These are phyloP conservation scores for Fusarium bactridioides DNA, from an alignment of 2,329 filamentous ascomycete species.

Conservation along the genomic window DNA sequence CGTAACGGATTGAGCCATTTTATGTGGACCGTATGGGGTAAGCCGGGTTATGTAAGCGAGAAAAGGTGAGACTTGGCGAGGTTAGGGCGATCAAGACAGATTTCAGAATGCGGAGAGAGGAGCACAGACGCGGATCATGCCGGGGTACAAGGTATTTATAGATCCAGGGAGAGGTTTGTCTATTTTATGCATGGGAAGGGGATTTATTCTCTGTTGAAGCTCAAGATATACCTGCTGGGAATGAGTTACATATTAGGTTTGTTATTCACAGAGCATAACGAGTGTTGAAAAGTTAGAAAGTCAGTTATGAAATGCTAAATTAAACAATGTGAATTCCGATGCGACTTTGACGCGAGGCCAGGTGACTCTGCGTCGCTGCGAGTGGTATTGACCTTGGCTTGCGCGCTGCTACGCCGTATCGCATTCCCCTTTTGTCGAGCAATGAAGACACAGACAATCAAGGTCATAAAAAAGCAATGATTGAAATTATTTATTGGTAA, in stretches of 20 bases:
- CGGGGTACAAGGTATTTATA: not conserved
- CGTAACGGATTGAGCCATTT: constrained; percentile 14
- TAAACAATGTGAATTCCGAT: not conserved
- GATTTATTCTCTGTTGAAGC: no score
- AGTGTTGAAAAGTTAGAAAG: no score
- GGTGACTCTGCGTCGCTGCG: not conserved
- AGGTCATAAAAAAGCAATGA: rapidly evolving
- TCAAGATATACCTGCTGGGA: not conserved
- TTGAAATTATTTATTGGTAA: rapidly evolving
- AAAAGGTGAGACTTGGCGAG: not conserved
- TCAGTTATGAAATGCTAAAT: not conserved
- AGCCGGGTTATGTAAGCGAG: constrained; percentile 19
- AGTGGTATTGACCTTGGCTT: not conserved
- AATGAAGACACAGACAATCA: rapidly evolving
- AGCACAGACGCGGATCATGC: not conserved
- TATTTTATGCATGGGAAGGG: no score
- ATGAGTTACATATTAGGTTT: not conserved
- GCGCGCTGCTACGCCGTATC: not conserved
- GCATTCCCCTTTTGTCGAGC: rapidly evolving
- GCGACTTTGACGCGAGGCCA: not conserved
- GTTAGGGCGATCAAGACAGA: not conserved
- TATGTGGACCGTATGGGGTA: constrained; percentile 22
- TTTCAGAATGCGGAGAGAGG: not conserved
- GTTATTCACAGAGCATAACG: not conserved
- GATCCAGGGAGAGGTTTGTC: not conserved